Conservation (phyloP, 345 rosid genomes). For the Populus alba region DNA sequence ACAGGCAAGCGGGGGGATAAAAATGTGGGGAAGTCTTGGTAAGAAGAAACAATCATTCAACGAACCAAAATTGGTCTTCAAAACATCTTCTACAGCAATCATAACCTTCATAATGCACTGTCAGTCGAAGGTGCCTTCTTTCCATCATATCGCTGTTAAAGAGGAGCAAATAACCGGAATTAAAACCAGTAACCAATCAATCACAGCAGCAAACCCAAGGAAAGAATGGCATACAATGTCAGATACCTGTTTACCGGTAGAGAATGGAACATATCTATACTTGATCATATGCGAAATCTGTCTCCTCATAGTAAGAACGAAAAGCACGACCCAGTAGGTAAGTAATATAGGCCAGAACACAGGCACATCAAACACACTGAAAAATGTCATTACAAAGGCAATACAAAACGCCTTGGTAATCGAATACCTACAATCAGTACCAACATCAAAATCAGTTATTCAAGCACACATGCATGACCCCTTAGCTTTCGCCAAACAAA, state of each 20-base stretch:
- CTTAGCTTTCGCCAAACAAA: background rate
- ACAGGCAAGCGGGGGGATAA: conserved; percentile 16
- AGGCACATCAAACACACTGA: conserved; percentile 71
- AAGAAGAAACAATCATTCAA: conserved; percentile 9
- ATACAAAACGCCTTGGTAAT: conserved; percentile 67
- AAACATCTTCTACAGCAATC: conserved; percentile 11
- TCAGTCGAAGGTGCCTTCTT: conserved; percentile 59
- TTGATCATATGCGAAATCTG: conserved; percentile 94
- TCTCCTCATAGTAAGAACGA: conserved; percentile 79
- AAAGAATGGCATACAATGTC: background rate
- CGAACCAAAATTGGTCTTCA: conserved; percentile 12
- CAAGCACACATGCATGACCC: background rate
- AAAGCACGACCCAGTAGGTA: conserved; percentile 81
- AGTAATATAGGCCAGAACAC: conserved; percentile 98
- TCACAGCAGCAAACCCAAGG: background rate
- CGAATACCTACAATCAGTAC: conserved; percentile 50
- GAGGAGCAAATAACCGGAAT: conserved; percentile 9
- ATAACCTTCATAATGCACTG: conserved; percentile 23
- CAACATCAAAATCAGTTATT: background rate
- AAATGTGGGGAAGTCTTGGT: conserved; percentile 6
- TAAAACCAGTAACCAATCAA: background rate
- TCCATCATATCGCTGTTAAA: conserved; percentile 56
- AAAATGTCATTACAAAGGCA: conserved; percentile 78
- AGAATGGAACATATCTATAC: conserved; percentile 86
- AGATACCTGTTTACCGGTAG: conserved; percentile 81